Base-by-base conservation (phyloP, 2,329 filamentous ascomycete species). In the Podosphaera xanthii region DNA sequence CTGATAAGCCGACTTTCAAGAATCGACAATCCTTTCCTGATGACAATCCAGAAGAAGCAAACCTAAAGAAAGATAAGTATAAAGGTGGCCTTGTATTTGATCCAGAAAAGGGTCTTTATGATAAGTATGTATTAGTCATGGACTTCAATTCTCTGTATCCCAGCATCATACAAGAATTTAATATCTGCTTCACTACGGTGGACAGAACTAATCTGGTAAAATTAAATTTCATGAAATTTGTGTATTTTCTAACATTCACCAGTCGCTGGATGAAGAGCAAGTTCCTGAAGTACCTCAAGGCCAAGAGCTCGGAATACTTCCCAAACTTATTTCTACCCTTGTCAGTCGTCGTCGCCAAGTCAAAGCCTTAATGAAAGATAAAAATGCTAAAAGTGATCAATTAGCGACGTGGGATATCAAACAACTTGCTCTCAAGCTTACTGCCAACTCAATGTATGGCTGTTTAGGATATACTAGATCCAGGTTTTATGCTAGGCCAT, bases 141-240 rank as follows among this genome's bases (percentile, higher is more conserved):
- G 92, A 98, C 76, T 98, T 98, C 76, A 98, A 98, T 78, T 96
- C 90, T 66, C 76, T 98, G 62, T 98, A 98, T 67, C 92, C 92
- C 38, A 96, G 97, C 96, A 97, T 98, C 68, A 98, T 98, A 62
- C 94, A 98, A 69, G 94, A 98, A 77, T 98, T 83, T 74, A 98
- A 98, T 72, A 98, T 98, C 65, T 98, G 94, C 75, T 98, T 98
- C 72, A 98, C 92, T 1, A 98, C 94, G 0, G 89, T 98, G 5
- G 87, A 97, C 62, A 14, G 52, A 8, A 40, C 79, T 48, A 75
- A 79, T 61, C 73, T 84, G 65, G 85, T 88, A 78, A 74, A 82
- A 71, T 33, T 30, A 9, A 35, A 22, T 22, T 33, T 33, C 14
- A 10, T 31, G 4, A 22, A 10, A 14, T 7, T 36, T 58, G 30